phyloP scores from a whole-genome alignment of 106 monocot genomes.

The Phalaenopsis aphrodite region DNA sequence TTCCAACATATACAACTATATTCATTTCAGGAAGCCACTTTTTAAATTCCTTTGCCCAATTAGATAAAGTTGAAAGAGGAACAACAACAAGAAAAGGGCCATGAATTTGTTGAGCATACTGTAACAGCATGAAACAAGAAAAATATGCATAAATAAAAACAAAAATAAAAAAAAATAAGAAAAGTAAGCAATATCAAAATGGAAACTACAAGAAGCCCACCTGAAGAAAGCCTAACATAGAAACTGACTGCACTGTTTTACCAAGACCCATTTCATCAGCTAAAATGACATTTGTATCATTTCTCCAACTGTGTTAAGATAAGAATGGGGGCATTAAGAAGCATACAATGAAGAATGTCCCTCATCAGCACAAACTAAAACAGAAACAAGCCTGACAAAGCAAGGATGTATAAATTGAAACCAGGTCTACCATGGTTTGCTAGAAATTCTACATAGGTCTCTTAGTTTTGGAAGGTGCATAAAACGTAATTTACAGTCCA shows the following conservation, averaged over 20 bases:
- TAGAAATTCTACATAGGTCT: background rate
- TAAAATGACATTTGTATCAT: slow-evolving; percentile 97
- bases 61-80: slow-evolving; percentile 89
- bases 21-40: slow-evolving; percentile 99
- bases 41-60: slow-evolving; percentile 96
- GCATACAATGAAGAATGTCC: background rate
- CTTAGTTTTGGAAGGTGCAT: background rate
- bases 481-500: background rate
- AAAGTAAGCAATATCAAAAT: background rate
- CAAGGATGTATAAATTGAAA: background rate
- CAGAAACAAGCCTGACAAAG: background rate
- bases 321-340: background rate
- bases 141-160: background rate
- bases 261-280: slow-evolving; percentile 99
- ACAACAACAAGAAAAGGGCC: slow-evolving; percentile 99
- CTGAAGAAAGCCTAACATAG: slow-evolving; percentile 97
- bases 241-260: slow-evolving; percentile 97
- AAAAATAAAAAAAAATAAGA: background rate
- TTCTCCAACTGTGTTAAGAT: slow-evolving; percentile 78
- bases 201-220: slow-evolving; percentile 21
- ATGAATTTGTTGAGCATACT: slow-evolving; percentile 92
- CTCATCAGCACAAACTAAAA: background rate
- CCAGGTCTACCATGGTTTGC: background rate
- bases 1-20: slow-evolving; percentile 89
- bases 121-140: slow-evolving; percentile 12